Conservation (phyloP, 2,329 filamentous ascomycete genomes). For the Aspergillus fumigatiaffinis region DNA sequence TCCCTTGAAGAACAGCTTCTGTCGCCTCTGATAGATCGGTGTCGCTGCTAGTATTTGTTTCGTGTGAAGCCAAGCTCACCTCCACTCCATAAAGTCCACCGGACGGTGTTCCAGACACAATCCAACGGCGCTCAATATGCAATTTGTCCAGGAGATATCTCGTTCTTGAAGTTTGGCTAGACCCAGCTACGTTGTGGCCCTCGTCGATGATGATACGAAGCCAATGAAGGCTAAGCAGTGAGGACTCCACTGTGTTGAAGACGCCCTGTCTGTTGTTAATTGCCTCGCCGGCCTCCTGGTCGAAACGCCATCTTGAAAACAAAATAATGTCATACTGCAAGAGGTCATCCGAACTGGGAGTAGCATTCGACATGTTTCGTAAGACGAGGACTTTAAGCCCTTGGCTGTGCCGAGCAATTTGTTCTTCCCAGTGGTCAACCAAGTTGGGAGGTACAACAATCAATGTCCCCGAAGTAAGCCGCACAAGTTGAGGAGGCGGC, state of each 20-base stretch:
- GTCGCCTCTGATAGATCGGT: slow-evolving; percentile 30
- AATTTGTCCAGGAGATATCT: slow-evolving; percentile 53
- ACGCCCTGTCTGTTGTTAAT: slow-evolving; percentile 48
- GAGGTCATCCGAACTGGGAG: slow-evolving; percentile 59
- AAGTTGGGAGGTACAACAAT: slow-evolving; percentile 81
- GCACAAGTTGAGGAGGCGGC: slow-evolving; percentile 47
- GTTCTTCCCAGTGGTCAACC: slow-evolving; percentile 75
- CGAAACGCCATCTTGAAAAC: slow-evolving; percentile 71
- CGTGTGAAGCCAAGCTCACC: slow-evolving; percentile 49
- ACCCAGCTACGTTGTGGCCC: slow-evolving; percentile 77
- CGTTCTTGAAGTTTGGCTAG: slow-evolving; percentile 56
- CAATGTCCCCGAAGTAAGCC: slow-evolving; percentile 66
- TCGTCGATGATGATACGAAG: slow-evolving; percentile 89
- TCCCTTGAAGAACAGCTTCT: slow-evolving; percentile 27
- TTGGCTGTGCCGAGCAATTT: slow-evolving; percentile 73
- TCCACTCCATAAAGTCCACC: slow-evolving; percentile 76
- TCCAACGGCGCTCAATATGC: slow-evolving; percentile 70
- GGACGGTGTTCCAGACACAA: slow-evolving; percentile 86
- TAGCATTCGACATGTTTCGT: slow-evolving; percentile 45
- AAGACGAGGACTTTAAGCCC: slow-evolving; percentile 64
- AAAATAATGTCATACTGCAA: slow-evolving; percentile 70
- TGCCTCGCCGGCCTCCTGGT: slow-evolving; percentile 58
- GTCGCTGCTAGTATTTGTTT: slow-evolving; percentile 31
- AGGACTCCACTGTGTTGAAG: slow-evolving; percentile 50
- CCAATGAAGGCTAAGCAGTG: slow-evolving; percentile 71